A percentile compares a stretch with the other conserved stretches of the same genome.
These are phyloP conservation scores for Solanum hybrid DNA, from an alignment of 305 asterid species.

Conservation along the genomic window DNA sequence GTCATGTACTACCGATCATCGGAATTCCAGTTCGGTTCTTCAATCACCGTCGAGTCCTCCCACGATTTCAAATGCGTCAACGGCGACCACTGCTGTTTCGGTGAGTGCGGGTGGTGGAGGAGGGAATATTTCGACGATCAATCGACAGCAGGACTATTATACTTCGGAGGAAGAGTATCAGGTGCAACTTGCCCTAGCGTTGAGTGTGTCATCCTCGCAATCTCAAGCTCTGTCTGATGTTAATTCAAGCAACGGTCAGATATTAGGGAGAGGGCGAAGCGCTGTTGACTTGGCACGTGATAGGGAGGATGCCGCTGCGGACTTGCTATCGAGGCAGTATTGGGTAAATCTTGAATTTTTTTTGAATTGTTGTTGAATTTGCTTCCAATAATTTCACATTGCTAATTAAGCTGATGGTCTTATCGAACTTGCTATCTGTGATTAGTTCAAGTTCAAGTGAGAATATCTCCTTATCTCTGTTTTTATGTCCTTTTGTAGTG, in stretches of 20 bases:
- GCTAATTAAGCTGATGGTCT: not conserved
- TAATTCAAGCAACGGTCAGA: constrained; percentile 37
- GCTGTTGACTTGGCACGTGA: constrained; percentile 15
- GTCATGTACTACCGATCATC: constrained; percentile 13
- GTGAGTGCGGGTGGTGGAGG: not conserved
- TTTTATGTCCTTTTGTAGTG: not conserved
- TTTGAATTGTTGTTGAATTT: not conserved
- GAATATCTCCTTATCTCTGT: not conserved
- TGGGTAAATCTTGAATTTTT: constrained; percentile 52
- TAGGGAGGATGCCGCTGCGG: constrained; percentile 59
- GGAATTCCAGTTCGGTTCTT: constrained; percentile 8
- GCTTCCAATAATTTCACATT: not conserved
- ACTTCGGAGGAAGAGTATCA: constrained; percentile 92
- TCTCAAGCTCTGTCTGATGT: constrained; percentile 31
- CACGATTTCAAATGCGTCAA: not conserved
- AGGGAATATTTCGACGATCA: constrained; percentile 13
- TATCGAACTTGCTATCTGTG: not conserved
- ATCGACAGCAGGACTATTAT: constrained; percentile 57
- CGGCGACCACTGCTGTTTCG: constrained; percentile 11
- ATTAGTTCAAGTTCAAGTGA: not conserved
- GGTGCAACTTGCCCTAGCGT: constrained; percentile 85
- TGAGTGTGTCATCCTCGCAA: constrained; percentile 78
- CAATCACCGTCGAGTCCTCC: constrained; percentile 9
- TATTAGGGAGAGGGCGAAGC: constrained; percentile 16
- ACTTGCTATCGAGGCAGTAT: constrained; percentile 70